Percentiles rank a stretch among this genome's conserved stretches.
phyloP scores from a whole-genome alignment of 1,284 basidiomycete genomes.

The Sporisorium scitamineum region DNA sequence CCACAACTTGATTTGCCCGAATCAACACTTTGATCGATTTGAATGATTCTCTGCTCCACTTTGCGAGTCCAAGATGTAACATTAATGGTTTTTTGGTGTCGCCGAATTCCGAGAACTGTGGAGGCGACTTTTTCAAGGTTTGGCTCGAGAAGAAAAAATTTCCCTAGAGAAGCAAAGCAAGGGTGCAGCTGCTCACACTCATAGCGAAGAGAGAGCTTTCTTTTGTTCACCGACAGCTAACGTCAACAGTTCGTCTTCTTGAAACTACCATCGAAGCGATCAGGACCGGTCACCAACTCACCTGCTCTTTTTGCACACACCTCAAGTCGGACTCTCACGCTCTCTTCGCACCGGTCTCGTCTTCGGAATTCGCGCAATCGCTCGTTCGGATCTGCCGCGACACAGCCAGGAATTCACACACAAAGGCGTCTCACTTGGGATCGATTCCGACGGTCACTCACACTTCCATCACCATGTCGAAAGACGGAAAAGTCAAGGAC shows the following conservation, averaged over 20 bases:
- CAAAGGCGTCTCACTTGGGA: background rate
- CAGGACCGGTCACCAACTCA: background rate
- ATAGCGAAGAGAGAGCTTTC: too few relatives aligned
- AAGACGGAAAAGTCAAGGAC: conserved; percentile 40
- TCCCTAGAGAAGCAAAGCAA: conserved; percentile 12
- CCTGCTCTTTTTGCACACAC: background rate
- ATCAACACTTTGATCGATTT: conserved; percentile 13
- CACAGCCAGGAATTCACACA: background rate
- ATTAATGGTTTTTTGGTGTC: too few relatives aligned
- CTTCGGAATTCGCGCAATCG: background rate
- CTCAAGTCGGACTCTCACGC: background rate
- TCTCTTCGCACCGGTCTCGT: too few relatives aligned
- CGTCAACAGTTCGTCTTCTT: background rate
- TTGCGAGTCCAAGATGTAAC: background rate
- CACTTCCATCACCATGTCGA: conserved; percentile 23
- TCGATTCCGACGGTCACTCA: background rate
- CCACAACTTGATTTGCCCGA: conserved; percentile 1
- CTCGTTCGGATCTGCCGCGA: background rate
- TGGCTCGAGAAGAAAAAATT: conserved; percentile 23
- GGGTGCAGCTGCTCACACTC: too few relatives aligned
- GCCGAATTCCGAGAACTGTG: conserved; percentile 32
- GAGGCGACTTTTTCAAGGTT: conserved; percentile 13
- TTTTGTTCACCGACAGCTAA: too few relatives aligned
- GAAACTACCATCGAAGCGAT: background rate
- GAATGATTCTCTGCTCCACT: conserved; percentile 14